Percentiles rank a stretch among this genome's conserved stretches.
Conservation (phyloP, 202 grass and related monocot species). For the Elaeis oleifera region DNA sequence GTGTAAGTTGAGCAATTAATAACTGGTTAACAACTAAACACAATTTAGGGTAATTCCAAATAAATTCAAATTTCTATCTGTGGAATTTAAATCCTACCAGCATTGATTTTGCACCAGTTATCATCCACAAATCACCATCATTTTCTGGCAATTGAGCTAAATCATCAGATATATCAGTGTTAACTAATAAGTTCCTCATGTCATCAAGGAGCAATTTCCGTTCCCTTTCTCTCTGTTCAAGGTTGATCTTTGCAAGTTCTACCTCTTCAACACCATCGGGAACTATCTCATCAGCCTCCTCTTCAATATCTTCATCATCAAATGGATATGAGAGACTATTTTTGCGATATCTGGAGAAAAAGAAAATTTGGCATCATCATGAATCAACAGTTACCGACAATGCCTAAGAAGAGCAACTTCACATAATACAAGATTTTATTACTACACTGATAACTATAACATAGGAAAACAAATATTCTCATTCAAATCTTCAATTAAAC, state of each 20-base stretch:
- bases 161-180: constrained; percentile 44
- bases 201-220: constrained; percentile 83
- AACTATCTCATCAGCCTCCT: constrained; percentile 86
- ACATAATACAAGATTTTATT: no score
- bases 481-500: no score
- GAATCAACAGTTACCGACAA: constrained; percentile 9
- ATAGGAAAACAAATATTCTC: no score
- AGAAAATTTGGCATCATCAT: not conserved
- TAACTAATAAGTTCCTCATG: constrained; percentile 45
- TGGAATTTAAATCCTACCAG: constrained; percentile 40
- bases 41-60: not conserved
- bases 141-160: constrained; percentile 41
- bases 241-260: constrained; percentile 76
- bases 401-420: not conserved
- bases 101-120: constrained; percentile 50
- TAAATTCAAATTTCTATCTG: not conserved
- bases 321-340: constrained; percentile 63
- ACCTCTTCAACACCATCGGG: constrained; percentile 95
- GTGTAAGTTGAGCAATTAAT: no score
- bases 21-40: no score
- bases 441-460: no score
- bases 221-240: constrained; percentile 77
- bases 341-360: not conserved
- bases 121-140: constrained; percentile 51
- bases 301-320: constrained; percentile 60